Evolutionary conservation across 2,329 filamentous ascomycete genomes (phyloP).

Genomic region (Penicillium sp.): DNA sequence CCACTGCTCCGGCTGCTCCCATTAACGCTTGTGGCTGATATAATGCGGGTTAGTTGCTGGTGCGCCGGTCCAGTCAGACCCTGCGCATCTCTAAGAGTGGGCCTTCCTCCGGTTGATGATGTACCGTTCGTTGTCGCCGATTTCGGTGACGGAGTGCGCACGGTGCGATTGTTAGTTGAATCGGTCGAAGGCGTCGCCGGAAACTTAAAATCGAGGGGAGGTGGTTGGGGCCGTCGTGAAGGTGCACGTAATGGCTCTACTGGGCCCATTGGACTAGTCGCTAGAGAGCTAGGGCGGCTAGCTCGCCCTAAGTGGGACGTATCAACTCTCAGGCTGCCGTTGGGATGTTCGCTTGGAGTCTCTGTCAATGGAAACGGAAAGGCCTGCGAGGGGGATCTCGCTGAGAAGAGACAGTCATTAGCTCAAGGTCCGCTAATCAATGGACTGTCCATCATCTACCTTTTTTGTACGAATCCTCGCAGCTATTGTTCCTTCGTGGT

Average conservation of each 20-base stretch:
- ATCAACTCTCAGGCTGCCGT: slow-evolving; percentile 28
- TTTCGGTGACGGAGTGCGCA: slow-evolving; percentile 24
- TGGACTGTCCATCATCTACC: slow-evolving; percentile 22
- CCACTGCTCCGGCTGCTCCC: slow-evolving; percentile 81
- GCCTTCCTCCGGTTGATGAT: slow-evolving; percentile 12
- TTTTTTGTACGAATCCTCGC: slow-evolving; percentile 34
- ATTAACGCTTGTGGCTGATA: slow-evolving; percentile 67
- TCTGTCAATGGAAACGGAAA: slow-evolving; percentile 26
- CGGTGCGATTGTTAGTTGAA: slow-evolving; percentile 18
- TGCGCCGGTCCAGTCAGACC: slow-evolving; percentile 24
- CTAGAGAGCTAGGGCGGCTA: slow-evolving; percentile 19
- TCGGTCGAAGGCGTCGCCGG: slow-evolving; percentile 39
- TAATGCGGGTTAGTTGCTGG: slow-evolving; percentile 51
- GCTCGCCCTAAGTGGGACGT: slow-evolving; percentile 24
- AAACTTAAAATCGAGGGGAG: slow-evolving; percentile 49
- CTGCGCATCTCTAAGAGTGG: slow-evolving; percentile 20
- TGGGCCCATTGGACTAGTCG: slow-evolving; percentile 28
- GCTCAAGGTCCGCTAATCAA: neutral
- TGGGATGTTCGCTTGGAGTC: slow-evolving; percentile 24
- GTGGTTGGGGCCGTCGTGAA: slow-evolving; percentile 30
- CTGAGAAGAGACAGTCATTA: slow-evolving; percentile 19
- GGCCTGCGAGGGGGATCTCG: slow-evolving; percentile 29
- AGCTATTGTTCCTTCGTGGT: slow-evolving; percentile 41
- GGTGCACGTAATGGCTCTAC: slow-evolving; percentile 37
- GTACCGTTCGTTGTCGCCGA: slow-evolving; percentile 21